Evolutionary conservation across 2,329 filamentous ascomycete genomes (phyloP), one percentile per base, ranked within the genome.

Genomic region (Cercospora sp.): DNA sequence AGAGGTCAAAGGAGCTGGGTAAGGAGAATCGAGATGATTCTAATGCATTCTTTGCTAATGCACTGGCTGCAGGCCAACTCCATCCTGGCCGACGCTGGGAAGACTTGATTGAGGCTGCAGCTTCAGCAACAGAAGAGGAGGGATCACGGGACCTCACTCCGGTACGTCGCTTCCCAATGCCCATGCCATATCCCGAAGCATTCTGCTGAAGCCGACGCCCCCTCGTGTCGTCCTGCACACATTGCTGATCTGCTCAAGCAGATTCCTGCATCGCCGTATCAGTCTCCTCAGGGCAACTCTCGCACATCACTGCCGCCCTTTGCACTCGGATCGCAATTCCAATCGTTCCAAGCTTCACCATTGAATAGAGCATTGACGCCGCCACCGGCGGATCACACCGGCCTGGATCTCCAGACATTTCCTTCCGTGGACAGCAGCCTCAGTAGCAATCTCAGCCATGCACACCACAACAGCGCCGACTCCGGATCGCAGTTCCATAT

Each of bases 81-180:
- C 88, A 91, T 80, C 62, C 62, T 58, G 93, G 92, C 72, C 96
- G 95, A 82, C 87, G 94, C 75, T 98, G 94, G 95, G 93, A 97
- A 80, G 94, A 98, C 79, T 85, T 98, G 69, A 96, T 98, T 72
- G 94, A 97, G 80, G 94, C 94, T 63, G 94, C 92, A 64, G 93
- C 94, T 33, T 97, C 93, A 69, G 93, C 94, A 30, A 96, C 93
- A 3, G 94, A 96, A 81, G 94, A 95, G 77, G 93, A 96, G 78
- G 76, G 74, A n/a, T 93, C 94, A 72, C 83, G 87, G 77, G 94
- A 97, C 80, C 87, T 94, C 78, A 96, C 92, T 78, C 92, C 92
- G 76, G 92, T 96, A 87, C 85, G 89, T 85, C 70, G 74, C 69
- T 74, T 59, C 51, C 61, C 55, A 51, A 51, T 66, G 61, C 63